Percentiles rank a stretch among this genome's conserved stretches.
phyloP scores from a whole-genome alignment of 768 basidiomycete species.

The Panaeolus cyanescens region DNA sequence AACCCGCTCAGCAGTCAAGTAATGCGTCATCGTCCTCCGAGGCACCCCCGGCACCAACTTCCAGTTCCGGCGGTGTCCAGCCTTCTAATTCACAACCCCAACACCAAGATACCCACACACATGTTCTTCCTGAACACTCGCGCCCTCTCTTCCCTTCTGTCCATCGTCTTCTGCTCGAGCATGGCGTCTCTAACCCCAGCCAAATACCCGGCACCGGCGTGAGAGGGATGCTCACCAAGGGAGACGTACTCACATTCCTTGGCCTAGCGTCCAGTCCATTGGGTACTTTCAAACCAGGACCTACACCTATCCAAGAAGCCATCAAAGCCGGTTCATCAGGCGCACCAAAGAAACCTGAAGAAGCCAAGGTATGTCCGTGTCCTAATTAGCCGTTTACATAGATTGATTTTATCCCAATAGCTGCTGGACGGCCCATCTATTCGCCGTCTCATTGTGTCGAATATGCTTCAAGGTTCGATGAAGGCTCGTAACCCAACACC shows the following conservation, averaged over 20 bases:
- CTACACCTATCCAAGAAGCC: slow-evolving; percentile 33
- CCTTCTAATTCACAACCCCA: slow-evolving; percentile 21
- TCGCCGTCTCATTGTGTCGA: slow-evolving; percentile 65
- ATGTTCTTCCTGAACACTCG: slow-evolving; percentile 48
- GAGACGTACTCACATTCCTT: slow-evolving; percentile 86
- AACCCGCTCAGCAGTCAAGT: slow-evolving; percentile 23
- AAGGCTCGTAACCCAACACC: slow-evolving; percentile 47
- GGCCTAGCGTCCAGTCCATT: slow-evolving; percentile 80
- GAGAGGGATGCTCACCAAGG: slow-evolving; percentile 94
- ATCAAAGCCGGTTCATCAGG: slow-evolving; percentile 29
- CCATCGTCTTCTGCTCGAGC: slow-evolving; percentile 70
- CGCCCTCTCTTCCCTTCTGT: slow-evolving; percentile 91
- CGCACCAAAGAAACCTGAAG: slow-evolving; percentile 9
- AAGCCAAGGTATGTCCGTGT: not conserved
- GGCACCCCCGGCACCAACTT: slow-evolving; percentile 24
- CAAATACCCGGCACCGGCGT: slow-evolving; percentile 87
- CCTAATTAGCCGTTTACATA: not conserved
- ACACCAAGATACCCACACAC: slow-evolving; percentile 33
- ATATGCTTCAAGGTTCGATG: slow-evolving; percentile 55
- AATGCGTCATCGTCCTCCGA: slow-evolving; percentile 30
- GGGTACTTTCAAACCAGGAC: slow-evolving; percentile 67
- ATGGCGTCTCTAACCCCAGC: slow-evolving; percentile 58
- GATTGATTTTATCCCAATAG: not conserved
- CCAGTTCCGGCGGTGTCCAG: slow-evolving; percentile 13
- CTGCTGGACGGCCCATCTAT: slow-evolving; percentile 66